phyloP scores from a whole-genome alignment of 176 grass and related monocot species.

The Oryza coarctata region DNA sequence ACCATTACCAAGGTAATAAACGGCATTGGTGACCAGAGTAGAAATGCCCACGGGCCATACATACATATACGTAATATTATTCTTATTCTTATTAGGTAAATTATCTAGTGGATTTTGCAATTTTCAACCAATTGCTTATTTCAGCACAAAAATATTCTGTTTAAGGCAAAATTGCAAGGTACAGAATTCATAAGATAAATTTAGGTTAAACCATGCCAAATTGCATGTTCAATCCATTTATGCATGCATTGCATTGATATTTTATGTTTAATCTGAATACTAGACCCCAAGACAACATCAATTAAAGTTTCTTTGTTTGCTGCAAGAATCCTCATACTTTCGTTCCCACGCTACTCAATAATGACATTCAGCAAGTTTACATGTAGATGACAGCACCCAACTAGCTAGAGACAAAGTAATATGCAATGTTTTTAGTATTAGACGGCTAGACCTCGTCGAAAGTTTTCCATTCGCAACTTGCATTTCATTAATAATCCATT shows the following conservation, averaged over 20 bases:
- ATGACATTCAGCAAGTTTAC: background rate
- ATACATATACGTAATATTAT: too few relatives aligned
- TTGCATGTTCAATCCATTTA: background rate
- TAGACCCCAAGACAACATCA: background rate
- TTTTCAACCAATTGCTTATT: background rate
- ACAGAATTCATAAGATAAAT: background rate
- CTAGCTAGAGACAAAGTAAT: background rate
- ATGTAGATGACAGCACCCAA: background rate
- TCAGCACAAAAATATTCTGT: background rate
- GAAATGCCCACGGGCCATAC: too few relatives aligned
- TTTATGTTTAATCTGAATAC: slow-evolving; percentile 9
- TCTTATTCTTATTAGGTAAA: too few relatives aligned
- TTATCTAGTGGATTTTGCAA: background rate
- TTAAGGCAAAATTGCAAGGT: background rate
- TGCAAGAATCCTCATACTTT: background rate
- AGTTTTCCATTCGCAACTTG: background rate
- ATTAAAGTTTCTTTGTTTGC: background rate
- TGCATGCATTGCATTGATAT: background rate
- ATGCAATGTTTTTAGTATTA: background rate
- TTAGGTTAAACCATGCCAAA: background rate
- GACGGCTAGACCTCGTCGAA: background rate
- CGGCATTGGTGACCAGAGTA: too few relatives aligned
- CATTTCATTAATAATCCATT: background rate
- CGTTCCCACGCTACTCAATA: background rate
- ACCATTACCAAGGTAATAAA: too few relatives aligned